These are phyloP conservation scores for Nepenthes mirabilis DNA, from an alignment of 148 eudicot genomes.

Conservation along the genomic window DNA sequence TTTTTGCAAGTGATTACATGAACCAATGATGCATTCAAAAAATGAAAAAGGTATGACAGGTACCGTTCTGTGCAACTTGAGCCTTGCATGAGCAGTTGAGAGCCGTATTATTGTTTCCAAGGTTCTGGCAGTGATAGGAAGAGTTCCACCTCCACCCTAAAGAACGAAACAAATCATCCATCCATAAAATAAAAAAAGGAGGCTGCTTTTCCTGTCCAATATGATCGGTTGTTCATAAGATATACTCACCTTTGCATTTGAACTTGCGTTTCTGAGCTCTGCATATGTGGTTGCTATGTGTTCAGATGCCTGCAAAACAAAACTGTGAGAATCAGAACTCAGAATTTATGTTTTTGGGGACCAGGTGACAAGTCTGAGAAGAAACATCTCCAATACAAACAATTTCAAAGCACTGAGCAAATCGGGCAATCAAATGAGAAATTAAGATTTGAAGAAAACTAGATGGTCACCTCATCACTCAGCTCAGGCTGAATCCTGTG, in stretches of 20 bases:
- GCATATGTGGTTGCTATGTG: conserved; percentile 94
- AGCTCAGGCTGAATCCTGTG: conserved; percentile 92
- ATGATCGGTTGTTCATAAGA: neutral
- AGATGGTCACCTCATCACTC: conserved; percentile 72
- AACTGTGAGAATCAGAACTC: conserved; percentile 8
- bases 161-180: neutral
- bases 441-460: neutral
- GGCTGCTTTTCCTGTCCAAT: neutral
- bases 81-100: conserved; percentile 97
- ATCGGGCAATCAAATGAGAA: neutral
- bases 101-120: conserved; percentile 93
- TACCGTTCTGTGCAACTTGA: conserved; percentile 89
- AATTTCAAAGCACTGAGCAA: neutral
- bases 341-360: neutral
- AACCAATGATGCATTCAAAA: too few relatives aligned
- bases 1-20: too few relatives aligned
- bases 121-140: conserved; percentile 97
- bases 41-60: neutral
- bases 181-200: neutral
- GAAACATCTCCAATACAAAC: neutral
- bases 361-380: neutral
- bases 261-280: conserved; percentile 82
- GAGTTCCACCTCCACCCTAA: conserved; percentile 90
- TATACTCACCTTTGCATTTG: conserved; percentile 61
- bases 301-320: conserved; percentile 78